Percentiles rank a stretch among this genome's conserved stretches.
Evolutionary conservation across 192 early-diverging fungal genomes (phyloP).

Genomic region (Irineochytrium annulatum): DNA sequence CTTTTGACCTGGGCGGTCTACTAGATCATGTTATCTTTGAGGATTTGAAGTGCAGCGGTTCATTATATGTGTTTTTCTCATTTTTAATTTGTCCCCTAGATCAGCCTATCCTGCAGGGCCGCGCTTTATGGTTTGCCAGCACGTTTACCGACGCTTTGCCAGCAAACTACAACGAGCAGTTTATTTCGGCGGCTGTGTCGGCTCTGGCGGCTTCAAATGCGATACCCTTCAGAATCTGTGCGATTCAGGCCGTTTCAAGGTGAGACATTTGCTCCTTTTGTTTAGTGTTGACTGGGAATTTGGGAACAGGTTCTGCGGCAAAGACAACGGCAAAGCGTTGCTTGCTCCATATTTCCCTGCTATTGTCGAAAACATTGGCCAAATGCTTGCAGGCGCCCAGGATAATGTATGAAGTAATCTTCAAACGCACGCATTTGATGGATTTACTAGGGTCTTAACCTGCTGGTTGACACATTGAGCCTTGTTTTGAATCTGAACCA

Average conservation of each 20-base stretch:
- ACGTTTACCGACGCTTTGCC: constrained; percentile 74
- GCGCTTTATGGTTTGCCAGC: constrained; percentile 83
- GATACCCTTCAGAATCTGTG: constrained; percentile 60
- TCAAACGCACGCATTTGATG: constrained; percentile 51
- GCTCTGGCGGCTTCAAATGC: constrained; percentile 54
- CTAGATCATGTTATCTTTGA: constrained; percentile 81
- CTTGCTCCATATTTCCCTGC: neutral
- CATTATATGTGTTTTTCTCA: neutral
- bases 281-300: neutral
- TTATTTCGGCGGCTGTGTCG: constrained; percentile 71
- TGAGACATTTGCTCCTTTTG: constrained; percentile 15
- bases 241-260: constrained; percentile 65
- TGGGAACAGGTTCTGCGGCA: neutral
- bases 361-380: neutral
- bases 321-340: neutral
- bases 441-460: constrained; percentile 62
- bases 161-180: constrained; percentile 58
- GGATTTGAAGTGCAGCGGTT: constrained; percentile 56
- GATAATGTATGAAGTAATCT: constrained; percentile 58
- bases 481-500: constrained; percentile 64
- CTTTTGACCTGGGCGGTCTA: constrained; percentile 69
- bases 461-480: constrained; percentile 65
- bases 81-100: constrained; percentile 32
- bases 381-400: constrained; percentile 43
- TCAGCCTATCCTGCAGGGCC: constrained; percentile 82